Conservation (phyloP, 2,329 filamentous ascomycete genomes). For the Fusarium succisae region DNA sequence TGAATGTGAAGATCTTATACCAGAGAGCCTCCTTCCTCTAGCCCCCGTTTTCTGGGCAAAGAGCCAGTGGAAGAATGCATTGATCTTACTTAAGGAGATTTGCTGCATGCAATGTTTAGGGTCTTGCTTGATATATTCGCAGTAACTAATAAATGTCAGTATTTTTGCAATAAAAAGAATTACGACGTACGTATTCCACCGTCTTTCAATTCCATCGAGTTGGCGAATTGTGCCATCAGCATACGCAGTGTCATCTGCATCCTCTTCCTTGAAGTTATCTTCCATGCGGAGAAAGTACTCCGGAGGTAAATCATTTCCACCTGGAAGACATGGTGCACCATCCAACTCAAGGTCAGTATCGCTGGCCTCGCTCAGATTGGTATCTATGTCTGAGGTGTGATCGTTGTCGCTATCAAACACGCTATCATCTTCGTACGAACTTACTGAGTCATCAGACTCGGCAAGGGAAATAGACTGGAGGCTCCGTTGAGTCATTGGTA, state of each 20-base stretch:
- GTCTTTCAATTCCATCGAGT: not conserved
- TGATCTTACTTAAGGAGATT: not conserved
- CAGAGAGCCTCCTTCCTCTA: not conserved
- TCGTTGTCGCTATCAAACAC: not conserved
- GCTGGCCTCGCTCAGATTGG: not conserved
- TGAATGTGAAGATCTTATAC: rapidly evolving
- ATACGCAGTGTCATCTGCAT: not conserved
- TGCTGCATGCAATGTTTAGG: rapidly evolving
- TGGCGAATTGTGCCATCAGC: not conserved
- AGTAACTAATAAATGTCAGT: not conserved
- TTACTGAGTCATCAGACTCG: not conserved
- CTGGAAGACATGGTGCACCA: not conserved
- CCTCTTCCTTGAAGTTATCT: not conserved
- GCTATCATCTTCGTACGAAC: not conserved
- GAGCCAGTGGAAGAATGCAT: not conserved
- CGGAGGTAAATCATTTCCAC: not conserved
- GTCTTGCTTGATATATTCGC: not conserved
- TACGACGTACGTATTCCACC: not conserved
- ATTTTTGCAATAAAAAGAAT: too few species aligned
- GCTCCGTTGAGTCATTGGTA: not conserved
- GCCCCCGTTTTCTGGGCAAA: not conserved
- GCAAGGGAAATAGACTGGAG: not conserved
- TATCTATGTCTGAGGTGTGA: not conserved
- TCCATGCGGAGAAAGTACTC: not conserved
- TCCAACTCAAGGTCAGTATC: not conserved